Conservation (phyloP, 257 asterid species). For the Apocynum venetum region DNA sequence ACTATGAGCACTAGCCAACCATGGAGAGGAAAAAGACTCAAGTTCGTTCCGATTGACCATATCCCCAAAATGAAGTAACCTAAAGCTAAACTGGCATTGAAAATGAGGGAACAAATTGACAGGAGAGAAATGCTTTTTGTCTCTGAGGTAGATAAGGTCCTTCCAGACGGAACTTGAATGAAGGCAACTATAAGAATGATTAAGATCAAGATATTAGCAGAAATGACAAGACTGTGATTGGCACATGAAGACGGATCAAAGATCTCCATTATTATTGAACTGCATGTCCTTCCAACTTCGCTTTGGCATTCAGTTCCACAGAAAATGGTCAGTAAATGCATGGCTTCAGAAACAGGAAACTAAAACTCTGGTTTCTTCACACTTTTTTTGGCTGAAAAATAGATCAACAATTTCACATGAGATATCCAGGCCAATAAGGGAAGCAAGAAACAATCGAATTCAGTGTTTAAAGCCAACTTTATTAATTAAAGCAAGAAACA, state of each 20-base stretch:
- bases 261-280: not conserved
- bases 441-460: not conserved
- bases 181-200: conserved; percentile 7
- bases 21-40: conserved; percentile 17
- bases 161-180: not conserved
- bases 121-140: conserved; percentile 5
- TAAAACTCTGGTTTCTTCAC: not conserved
- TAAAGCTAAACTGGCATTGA: conserved; percentile 16
- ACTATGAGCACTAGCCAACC: conserved; percentile 17
- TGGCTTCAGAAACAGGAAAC: not conserved
- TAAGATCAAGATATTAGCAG: conserved; percentile 16
- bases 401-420: not conserved
- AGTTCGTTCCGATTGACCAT: not conserved
- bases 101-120: conserved; percentile 9
- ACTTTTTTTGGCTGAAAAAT: not conserved
- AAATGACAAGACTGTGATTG: conserved; percentile 14
- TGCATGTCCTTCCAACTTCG: not conserved
- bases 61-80: conserved; percentile 17
- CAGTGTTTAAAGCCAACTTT: not conserved
- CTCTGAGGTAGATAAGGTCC: not conserved
- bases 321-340: conserved; percentile 13
- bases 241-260: conserved; percentile 21
- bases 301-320: conserved; percentile 20
- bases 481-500: not conserved
- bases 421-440: not conserved